Evolutionary conservation across 768 basidiomycete species (phyloP), one percentile per base, ranked within the genome.

Genomic region (Daedaleopsis nitida): DNA sequence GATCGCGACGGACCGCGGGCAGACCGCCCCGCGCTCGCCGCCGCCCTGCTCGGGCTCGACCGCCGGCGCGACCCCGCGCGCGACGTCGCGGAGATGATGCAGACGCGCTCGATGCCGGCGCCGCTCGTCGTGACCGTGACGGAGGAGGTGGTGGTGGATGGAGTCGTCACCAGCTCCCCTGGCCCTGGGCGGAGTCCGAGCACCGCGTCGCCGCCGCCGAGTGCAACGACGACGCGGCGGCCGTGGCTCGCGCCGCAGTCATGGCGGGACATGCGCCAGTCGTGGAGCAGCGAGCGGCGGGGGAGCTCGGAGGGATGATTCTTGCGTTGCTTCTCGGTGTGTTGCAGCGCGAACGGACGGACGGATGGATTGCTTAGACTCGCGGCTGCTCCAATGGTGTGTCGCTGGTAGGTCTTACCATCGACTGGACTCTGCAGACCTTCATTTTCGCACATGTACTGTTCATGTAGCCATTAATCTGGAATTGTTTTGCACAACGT

Each of bases 171-270:
- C 39, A 8, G 8, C 9, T 38, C 37, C 37, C 37, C 37, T 38
- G 13, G 39, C 17, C 39, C 39, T 14, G 10, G 23, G 23, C 23
- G 11, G 13, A 23, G 47, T 23, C 23, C 19, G 47, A 23, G 47
- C 47, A 10, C 44, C n/a, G 44, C 21, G 11, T 27, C 45, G 13
- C 21, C 47, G 13, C 19, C 21, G 23, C 47, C 11, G 21, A 49
- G 47, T 21, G 47, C 47, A 21, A 27, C 47, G 1, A 21, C 24
- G 53, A 34, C 14, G 47, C 47, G 47, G 5, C 17, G 52, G 27
- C 56, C 56, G 57, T 65, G 64, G 64, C 45, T 58, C 21, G 42
- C 64, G 47, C 64, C 64, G 42, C 59, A 55, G 59, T 57, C 59
- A 43, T 65, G 16, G 64, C 60, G 24, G 34, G 52, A 24, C 51